Evolutionary conservation across 2,329 filamentous ascomycete genomes (phyloP).

Genomic region (Dendryphion nanum): DNA sequence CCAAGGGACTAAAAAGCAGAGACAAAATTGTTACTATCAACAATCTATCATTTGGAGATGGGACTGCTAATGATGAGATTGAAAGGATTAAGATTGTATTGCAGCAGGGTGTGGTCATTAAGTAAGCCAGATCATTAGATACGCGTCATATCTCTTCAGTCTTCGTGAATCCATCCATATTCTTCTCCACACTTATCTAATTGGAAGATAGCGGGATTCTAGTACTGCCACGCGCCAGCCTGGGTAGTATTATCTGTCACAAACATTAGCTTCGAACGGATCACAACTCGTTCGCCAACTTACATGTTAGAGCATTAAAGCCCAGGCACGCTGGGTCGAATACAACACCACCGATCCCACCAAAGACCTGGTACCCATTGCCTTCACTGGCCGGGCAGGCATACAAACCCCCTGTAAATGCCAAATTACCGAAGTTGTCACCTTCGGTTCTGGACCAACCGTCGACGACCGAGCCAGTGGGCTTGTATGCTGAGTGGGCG

Average conservation of each 20-base stretch:
- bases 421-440: constrained; percentile 24
- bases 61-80: constrained; percentile 23
- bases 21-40: constrained; percentile 54
- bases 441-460: constrained; percentile 47
- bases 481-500: constrained; percentile 55
- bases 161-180: neutral
- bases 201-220: constrained; percentile 5
- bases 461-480: constrained; percentile 50
- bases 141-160: neutral
- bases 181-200: neutral
- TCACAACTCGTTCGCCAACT: constrained; percentile 8
- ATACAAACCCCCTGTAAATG: constrained; percentile 29
- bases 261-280: constrained; percentile 6
- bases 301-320: constrained; percentile 34
- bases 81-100: constrained; percentile 24
- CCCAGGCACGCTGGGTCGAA: constrained; percentile 27
- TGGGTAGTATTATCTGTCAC: constrained; percentile 17
- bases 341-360: constrained; percentile 18
- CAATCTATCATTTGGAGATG: constrained; percentile 7
- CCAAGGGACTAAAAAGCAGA: constrained; percentile 61
- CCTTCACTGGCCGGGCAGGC: constrained; percentile 28
- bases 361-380: constrained; percentile 35
- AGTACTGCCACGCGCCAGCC: constrained; percentile 39
- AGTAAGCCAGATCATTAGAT: neutral
- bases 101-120: constrained; percentile 4